Percentiles rank a stretch among this genome's conserved stretches.
Conservation (phyloP, 1,284 basidiomycete species). For the Bjerkandera adusta region DNA sequence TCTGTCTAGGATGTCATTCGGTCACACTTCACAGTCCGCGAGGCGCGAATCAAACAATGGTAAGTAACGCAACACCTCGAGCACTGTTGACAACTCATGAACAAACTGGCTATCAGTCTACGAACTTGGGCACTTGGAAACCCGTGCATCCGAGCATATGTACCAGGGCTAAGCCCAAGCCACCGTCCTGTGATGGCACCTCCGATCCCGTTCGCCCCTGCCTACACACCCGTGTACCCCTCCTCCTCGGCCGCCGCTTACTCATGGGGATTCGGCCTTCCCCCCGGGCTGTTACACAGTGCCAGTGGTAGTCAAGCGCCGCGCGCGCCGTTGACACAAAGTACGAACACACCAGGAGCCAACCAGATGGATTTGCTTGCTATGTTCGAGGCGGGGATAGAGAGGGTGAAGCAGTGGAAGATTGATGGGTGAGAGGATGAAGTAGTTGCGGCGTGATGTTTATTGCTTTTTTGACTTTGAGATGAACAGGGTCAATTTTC, state of each 20-base stretch:
- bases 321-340: no score
- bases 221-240: no score
- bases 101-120: conserved; percentile 22
- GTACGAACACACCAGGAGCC: no score
- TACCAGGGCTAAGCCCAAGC: not conserved
- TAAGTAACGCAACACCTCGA: conserved; percentile 23
- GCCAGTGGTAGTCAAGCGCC: no score
- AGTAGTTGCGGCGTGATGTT: no score
- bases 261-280: no score
- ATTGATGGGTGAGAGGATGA: no score
- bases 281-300: no score
- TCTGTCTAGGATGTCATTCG: conserved; percentile 44
- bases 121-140: conserved; percentile 35
- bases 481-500: no score
- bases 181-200: not conserved
- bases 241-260: no score
- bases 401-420: conserved; percentile 9
- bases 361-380: conserved; percentile 5
- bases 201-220: not conserved
- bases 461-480: no score
- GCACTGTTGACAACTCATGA: not conserved
- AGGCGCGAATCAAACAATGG: conserved; percentile 40
- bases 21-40: conserved; percentile 44
- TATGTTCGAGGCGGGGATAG: conserved; percentile 11
- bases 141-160: conserved; percentile 27